Percentiles rank a stretch among this genome's conserved stretches.
Conservation (phyloP, 306 rosid genomes). For the Prunus mongolica region DNA sequence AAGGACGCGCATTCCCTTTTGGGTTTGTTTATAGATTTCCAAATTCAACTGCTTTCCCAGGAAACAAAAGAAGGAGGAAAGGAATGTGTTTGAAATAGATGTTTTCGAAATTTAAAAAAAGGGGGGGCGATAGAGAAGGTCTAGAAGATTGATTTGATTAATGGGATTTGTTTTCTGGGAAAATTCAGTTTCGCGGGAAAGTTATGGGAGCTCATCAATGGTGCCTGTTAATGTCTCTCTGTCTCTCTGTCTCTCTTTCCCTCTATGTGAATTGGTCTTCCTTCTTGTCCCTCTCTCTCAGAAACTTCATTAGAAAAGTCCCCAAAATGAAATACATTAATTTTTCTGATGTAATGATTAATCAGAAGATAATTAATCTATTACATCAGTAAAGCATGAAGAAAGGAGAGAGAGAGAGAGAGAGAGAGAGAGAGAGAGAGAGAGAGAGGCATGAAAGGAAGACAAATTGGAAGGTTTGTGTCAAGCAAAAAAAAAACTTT, state of each 20-base stretch:
- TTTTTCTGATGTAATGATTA: background rate
- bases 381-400: background rate
- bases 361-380: background rate
- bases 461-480: background rate
- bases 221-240: slow-evolving; percentile 14
- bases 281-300: slow-evolving; percentile 19
- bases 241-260: background rate
- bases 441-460: background rate
- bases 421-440: too few species aligned
- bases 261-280: background rate
- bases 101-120: background rate
- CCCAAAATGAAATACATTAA: background rate
- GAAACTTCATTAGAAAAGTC: slow-evolving; percentile 19
- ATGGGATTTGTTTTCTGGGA: background rate
- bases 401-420: too few species aligned
- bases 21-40: background rate
- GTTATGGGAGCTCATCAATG: slow-evolving; percentile 47
- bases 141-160: background rate
- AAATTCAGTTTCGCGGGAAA: slow-evolving; percentile 51
- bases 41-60: slow-evolving; percentile 23
- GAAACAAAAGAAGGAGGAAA: background rate
- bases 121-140: background rate
- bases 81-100: background rate
- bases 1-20: slow-evolving; percentile 45
- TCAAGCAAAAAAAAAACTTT: background rate